These are phyloP conservation scores for Penicillium goetzii DNA, from an alignment of 495 filamentous ascomycete species.

Conservation along the genomic window DNA sequence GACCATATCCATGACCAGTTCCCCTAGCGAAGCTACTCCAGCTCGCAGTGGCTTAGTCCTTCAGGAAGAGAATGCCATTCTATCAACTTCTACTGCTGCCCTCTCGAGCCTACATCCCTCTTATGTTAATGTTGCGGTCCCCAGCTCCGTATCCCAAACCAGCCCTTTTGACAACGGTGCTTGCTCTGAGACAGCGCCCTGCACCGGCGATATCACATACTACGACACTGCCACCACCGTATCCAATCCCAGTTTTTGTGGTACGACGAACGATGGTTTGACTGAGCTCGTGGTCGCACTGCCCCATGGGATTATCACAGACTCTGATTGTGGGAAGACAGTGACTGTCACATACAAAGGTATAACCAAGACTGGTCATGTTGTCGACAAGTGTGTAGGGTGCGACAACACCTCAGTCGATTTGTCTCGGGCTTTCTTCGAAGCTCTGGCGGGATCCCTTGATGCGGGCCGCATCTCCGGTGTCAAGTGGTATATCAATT, in stretches of 20 bases:
- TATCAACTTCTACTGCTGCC: too few relatives aligned
- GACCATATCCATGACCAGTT: too few relatives aligned
- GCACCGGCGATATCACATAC: constrained; percentile 48
- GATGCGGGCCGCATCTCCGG: constrained; percentile 37
- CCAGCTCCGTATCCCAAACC: constrained; percentile 21
- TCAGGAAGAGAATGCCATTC: too few relatives aligned
- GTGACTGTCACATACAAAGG: constrained; percentile 63
- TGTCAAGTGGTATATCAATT: constrained; percentile 43
- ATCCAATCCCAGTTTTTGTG: constrained; percentile 49
- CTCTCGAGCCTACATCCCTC: too few relatives aligned
- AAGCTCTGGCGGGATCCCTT: constrained; percentile 32
- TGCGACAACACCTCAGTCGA: constrained; percentile 55
- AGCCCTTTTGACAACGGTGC: constrained; percentile 35
- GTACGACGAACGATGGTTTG: constrained; percentile 45
- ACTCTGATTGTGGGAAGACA: constrained; percentile 67
- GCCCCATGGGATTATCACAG: constrained; percentile 54
- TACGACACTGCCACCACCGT: constrained; percentile 49
- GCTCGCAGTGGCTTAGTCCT: too few relatives aligned
- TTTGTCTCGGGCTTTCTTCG: constrained; percentile 50
- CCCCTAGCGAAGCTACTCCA: too few relatives aligned
- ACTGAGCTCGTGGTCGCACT: constrained; percentile 51
- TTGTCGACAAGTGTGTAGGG: constrained; percentile 78
- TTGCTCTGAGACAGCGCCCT: constrained; percentile 43
- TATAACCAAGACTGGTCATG: constrained; percentile 57
- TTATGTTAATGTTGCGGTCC: too few relatives aligned